Conservation (phyloP, 495 filamentous ascomycete genomes). For the Cairneyella variabilis region DNA sequence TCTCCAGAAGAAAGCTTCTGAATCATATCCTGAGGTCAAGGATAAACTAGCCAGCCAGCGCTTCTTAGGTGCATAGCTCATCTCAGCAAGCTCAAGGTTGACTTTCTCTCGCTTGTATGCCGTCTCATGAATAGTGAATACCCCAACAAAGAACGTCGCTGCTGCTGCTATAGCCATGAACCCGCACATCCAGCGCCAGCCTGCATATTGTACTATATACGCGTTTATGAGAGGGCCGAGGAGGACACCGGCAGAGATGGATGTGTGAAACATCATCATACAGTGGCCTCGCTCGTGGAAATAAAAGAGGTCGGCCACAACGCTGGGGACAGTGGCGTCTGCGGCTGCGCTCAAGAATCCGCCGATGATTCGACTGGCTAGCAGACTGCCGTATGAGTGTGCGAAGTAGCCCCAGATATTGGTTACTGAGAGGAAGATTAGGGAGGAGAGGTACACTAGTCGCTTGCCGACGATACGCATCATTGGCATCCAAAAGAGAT, state of each 20-base stretch:
- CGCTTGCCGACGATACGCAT: constrained; percentile 35
- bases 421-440: constrained; percentile 32
- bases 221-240: constrained; percentile 39
- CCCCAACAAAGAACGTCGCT: constrained; percentile 33
- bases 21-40: constrained; percentile 6
- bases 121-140: constrained; percentile 39
- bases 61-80: constrained; percentile 1
- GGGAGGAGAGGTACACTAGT: constrained; percentile 33
- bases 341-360: constrained; percentile 34
- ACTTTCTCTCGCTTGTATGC: constrained; percentile 30
- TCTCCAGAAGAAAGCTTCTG: constrained; percentile 2
- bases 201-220: constrained; percentile 35
- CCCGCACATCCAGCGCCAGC: constrained; percentile 39
- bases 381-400: constrained; percentile 30
- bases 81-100: not conserved
- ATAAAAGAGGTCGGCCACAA: constrained; percentile 41
- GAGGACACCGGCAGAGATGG: constrained; percentile 28
- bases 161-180: constrained; percentile 33
- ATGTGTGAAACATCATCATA: constrained; percentile 28
- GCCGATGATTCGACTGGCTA: constrained; percentile 34
- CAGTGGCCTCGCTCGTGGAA: constrained; percentile 36
- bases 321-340: constrained; percentile 35
- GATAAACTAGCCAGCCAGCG: constrained; percentile 3
- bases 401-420: constrained; percentile 33
- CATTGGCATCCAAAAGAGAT: constrained; percentile 31